Evolutionary conservation across 768 basidiomycete genomes (phyloP).

Genomic region (Boletus reticulatus): DNA sequence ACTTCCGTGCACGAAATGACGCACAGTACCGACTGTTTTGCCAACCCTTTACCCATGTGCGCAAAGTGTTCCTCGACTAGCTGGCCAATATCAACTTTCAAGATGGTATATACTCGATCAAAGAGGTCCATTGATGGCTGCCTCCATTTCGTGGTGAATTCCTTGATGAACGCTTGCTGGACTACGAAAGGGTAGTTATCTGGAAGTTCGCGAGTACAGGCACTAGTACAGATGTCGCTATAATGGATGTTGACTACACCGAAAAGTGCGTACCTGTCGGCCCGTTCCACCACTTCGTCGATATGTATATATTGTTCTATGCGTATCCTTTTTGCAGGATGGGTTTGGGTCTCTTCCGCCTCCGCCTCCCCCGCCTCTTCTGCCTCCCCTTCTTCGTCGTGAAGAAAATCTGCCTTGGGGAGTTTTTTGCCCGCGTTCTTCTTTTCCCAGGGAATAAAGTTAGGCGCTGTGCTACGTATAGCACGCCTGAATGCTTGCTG

Average conservation of each 20-base stretch:
- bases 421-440: neutral
- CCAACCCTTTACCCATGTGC: conserved; percentile 46
- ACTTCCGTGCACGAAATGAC: conserved; percentile 10
- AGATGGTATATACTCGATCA: conserved; percentile 32
- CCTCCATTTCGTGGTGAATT: conserved; percentile 45
- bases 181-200: conserved; percentile 63
- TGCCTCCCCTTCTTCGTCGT: neutral
- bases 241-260: neutral
- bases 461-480: conserved; percentile 29
- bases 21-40: conserved; percentile 47
- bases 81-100: conserved; percentile 36
- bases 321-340: neutral
- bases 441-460: neutral
- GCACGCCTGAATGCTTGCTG: conserved; percentile 44
- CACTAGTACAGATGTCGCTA: conserved; percentile 9
- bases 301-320: conserved; percentile 34
- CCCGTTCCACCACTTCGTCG: conserved; percentile 47
- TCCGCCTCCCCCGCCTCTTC: neutral
- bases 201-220: conserved; percentile 65
- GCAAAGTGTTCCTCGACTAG: conserved; percentile 49
- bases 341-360: neutral
- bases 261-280: neutral
- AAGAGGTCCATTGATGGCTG: conserved; percentile 45
- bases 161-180: conserved; percentile 45
- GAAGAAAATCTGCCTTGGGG: neutral